Evolutionary conservation across 2,329 filamentous ascomycete species (phyloP).

Genomic region (Aaosphaeria arxii): DNA sequence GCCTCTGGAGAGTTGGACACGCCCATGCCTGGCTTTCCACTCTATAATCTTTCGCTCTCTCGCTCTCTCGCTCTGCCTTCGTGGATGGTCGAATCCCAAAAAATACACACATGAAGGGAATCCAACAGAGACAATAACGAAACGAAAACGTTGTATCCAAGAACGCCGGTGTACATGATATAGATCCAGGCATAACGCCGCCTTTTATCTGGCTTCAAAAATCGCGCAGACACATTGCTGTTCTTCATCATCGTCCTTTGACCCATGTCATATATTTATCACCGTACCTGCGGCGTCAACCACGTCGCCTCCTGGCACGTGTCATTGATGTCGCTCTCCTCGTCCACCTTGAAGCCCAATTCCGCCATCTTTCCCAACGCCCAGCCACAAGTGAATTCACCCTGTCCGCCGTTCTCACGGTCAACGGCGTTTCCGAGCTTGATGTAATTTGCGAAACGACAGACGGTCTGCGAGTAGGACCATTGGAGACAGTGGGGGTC

Average conservation of each 20-base stretch:
- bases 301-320: slow-evolving; percentile 38
- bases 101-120: neutral
- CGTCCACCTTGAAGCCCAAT: slow-evolving; percentile 33
- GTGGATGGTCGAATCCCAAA: neutral
- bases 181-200: neutral
- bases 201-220: neutral
- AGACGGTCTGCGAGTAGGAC: slow-evolving; percentile 36
- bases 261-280: neutral
- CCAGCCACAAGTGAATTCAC: slow-evolving; percentile 39
- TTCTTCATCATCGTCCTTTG: neutral
- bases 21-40: neutral
- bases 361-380: slow-evolving; percentile 34
- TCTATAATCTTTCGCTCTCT: neutral
- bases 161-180: neutral
- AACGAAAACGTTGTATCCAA: neutral
- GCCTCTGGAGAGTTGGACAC: too few species aligned
- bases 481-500: slow-evolving; percentile 34
- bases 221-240: neutral
- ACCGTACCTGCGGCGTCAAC: slow-evolving; percentile 26
- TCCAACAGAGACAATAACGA: neutral
- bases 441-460: slow-evolving; percentile 36
- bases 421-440: slow-evolving; percentile 33
- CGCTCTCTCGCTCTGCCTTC: neutral
- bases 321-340: slow-evolving; percentile 31
- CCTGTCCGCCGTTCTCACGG: slow-evolving; percentile 29